phyloP scores from a whole-genome alignment of 2,329 filamentous ascomycete species.

The Pyrenophora teres region DNA sequence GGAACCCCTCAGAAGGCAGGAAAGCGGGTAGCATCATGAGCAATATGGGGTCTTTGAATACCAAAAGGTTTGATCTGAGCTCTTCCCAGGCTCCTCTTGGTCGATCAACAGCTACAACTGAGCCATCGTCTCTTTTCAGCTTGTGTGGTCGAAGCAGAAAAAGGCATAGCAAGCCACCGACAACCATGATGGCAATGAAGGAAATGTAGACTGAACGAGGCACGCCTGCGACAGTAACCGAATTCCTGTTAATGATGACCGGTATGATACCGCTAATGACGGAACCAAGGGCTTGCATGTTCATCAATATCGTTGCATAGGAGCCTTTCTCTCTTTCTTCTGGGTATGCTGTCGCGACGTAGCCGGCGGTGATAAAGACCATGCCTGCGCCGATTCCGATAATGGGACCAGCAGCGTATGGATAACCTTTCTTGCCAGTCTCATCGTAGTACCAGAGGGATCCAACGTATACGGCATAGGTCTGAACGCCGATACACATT shows the following conservation, averaged over 20 bases:
- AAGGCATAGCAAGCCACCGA: slow-evolving; percentile 33
- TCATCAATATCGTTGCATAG: slow-evolving; percentile 39
- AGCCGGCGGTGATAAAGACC: slow-evolving; percentile 41
- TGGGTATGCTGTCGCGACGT: slow-evolving; percentile 38
- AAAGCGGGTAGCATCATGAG: slow-evolving; percentile 40
- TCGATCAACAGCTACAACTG: slow-evolving; percentile 34
- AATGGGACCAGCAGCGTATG: slow-evolving; percentile 36
- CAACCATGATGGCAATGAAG: slow-evolving; percentile 37
- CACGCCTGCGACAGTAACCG: slow-evolving; percentile 35
- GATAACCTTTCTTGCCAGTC: slow-evolving; percentile 38
- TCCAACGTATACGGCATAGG: slow-evolving; percentile 38
- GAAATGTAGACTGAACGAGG: slow-evolving; percentile 38
- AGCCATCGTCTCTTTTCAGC: slow-evolving; percentile 37
- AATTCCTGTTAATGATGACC: slow-evolving; percentile 37
- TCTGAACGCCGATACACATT: slow-evolving; percentile 40
- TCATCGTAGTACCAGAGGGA: slow-evolving; percentile 43
- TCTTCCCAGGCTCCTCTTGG: slow-evolving; percentile 34
- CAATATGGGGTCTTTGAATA: slow-evolving; percentile 35
- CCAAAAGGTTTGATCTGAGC: slow-evolving; percentile 30
- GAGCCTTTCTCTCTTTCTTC: slow-evolving; percentile 39
- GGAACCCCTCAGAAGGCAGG: slow-evolving; percentile 35
- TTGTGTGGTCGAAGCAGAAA: slow-evolving; percentile 35
- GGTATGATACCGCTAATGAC: slow-evolving; percentile 40
- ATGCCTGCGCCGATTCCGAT: slow-evolving; percentile 42
- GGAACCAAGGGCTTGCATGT: slow-evolving; percentile 38